Conservation (phyloP, 192 early-diverging fungal species). For the Coemansia guatemalensis region DNA sequence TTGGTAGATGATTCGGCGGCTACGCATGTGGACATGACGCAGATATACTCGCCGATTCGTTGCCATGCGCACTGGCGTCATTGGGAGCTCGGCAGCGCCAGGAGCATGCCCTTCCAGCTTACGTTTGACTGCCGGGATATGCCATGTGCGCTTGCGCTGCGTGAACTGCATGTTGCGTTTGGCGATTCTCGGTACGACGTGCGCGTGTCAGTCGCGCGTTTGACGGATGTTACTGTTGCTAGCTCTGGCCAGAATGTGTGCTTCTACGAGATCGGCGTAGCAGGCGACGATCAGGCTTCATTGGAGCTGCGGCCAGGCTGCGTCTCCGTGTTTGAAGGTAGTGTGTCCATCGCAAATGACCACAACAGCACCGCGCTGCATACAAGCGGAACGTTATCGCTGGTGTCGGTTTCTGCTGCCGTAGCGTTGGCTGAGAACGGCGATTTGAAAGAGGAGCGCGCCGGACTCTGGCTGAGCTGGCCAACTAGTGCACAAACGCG, state of each 20-base stretch:
- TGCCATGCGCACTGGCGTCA: slow-evolving; percentile 50
- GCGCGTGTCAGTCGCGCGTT: neutral
- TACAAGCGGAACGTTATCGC: neutral
- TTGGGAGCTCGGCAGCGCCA: slow-evolving; percentile 13
- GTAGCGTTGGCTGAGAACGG: slow-evolving; percentile 7
- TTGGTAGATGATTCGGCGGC: neutral
- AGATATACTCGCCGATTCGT: slow-evolving; percentile 32
- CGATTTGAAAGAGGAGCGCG: neutral
- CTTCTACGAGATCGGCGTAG: neutral
- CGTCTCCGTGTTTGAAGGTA: slow-evolving; percentile 21
- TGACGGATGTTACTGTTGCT: neutral
- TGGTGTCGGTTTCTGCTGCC: slow-evolving; percentile 5
- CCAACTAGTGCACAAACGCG: slow-evolving; percentile 2
- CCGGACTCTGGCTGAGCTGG: slow-evolving; percentile 20
- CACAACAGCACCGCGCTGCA: neutral
- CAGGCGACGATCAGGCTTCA: neutral
- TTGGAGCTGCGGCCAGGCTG: slow-evolving; percentile 14
- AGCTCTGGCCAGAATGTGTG: neutral
- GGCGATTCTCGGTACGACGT: slow-evolving; percentile 15
- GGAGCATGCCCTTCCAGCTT: slow-evolving; percentile 33
- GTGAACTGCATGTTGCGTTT: slow-evolving; percentile 27
- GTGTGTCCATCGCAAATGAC: slow-evolving; percentile 6
- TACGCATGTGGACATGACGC: slow-evolving; percentile 31
- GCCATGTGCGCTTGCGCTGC: slow-evolving; percentile 7
- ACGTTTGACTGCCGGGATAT: slow-evolving; percentile 21